Evolutionary conservation across 345 rosid species (phyloP).

Genomic region (Eucalyptus microcorys): DNA sequence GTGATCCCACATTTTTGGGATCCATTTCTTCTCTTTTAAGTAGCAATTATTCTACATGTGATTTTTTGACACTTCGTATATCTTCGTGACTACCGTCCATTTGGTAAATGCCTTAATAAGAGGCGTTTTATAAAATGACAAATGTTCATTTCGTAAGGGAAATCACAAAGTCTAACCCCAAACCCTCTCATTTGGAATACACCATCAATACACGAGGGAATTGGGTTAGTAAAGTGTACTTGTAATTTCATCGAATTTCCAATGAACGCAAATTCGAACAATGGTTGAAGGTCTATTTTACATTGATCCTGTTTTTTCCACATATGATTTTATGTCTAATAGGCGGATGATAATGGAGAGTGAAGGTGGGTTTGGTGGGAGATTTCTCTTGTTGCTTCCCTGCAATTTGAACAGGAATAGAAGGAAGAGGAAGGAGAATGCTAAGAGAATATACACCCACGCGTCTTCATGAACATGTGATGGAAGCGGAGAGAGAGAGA

Average conservation of each 20-base stretch:
- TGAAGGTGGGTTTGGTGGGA: background rate
- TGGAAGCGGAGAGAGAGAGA: too few relatives aligned
- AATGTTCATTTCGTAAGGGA: too few relatives aligned
- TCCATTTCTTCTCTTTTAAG: too few relatives aligned
- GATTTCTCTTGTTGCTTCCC: background rate
- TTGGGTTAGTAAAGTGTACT: too few relatives aligned
- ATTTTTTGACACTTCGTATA: accelerated
- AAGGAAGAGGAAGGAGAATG: background rate
- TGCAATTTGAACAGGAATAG: background rate
- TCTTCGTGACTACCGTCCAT: accelerated
- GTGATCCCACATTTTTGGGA: too few relatives aligned
- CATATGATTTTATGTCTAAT: too few relatives aligned
- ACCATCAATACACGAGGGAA: accelerated
- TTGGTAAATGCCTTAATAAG: accelerated
- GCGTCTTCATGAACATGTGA: background rate
- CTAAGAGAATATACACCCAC: background rate
- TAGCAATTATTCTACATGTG: accelerated
- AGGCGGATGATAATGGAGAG: background rate
- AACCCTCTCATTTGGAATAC: accelerated
- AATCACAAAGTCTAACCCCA: too few relatives aligned
- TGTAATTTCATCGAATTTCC: too few relatives aligned
- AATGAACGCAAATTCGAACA: too few relatives aligned
- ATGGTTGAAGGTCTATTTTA: too few relatives aligned
- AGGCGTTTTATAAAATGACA: accelerated
- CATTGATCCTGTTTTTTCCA: too few relatives aligned